Evolutionary conservation across 2,329 filamentous ascomycete species (phyloP), one percentile per base, ranked within the genome.

Genomic region (Lanzia echinophila): DNA sequence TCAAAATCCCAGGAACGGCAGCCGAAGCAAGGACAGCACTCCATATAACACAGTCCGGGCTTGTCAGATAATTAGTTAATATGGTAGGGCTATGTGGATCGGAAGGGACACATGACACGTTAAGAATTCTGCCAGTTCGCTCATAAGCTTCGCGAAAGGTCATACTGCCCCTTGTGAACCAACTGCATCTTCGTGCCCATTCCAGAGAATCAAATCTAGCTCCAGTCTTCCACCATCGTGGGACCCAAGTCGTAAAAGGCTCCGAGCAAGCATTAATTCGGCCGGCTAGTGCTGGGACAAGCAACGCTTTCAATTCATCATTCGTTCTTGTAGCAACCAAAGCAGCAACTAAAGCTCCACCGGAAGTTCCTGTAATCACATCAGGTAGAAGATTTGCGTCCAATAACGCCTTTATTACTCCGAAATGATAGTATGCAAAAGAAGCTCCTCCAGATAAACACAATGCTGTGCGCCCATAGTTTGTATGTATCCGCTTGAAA

Each of bases 11-110:
- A 0, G 94, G 94, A 0, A 99, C 94, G 4, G 94, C 94, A 3
- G 94, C 94, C 6, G 91, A 96, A 1, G 94, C 94, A 43, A 99
- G 74, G 3, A 97, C 90, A 2, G 94, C 92, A 11, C 90, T 96
- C 94, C 95, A 99, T 58, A 99, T 95, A 39, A 99, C 94, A 67
- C 94, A 99, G 72, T 99, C 90, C 0, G 94, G 94, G 20, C 87
- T 88, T 1, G 94, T 97, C 32, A 96, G 79, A 68, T 97, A 96
- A 71, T 99, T 99, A 66, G 90, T 90, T 7, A 99, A 78, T 60
- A 99, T 96, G 0, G 65, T 84, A 2, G 84, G 92, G 42, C 89
- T 95, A 70, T 99, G 90, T 17, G 92, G 94, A 68, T 99, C 94
- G 0, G 92, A 91, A 1, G 94, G 94, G 1, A 99, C 90, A 69